These are phyloP conservation scores for Coemansia pectinata DNA, from an alignment of 192 early-diverging fungal species.

Conservation along the genomic window DNA sequence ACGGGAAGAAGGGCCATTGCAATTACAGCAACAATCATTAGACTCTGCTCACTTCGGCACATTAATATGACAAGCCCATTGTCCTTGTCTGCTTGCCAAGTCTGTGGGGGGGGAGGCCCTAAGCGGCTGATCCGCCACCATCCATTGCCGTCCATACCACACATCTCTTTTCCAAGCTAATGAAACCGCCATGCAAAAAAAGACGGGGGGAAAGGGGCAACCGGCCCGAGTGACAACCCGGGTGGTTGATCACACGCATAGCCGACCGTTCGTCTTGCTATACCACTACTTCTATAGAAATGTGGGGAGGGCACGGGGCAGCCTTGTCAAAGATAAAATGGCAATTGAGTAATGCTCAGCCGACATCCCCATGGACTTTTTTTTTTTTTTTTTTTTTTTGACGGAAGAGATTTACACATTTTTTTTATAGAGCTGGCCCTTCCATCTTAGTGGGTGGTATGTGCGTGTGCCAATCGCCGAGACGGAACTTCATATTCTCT, in stretches of 20 bases:
- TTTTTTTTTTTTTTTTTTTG: not conserved
- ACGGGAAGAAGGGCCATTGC: slow-evolving; percentile 59
- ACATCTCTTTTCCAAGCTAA: not conserved
- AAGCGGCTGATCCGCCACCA: slow-evolving; percentile 3
- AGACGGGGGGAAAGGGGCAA: not conserved
- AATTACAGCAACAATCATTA: slow-evolving; percentile 56
- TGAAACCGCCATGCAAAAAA: not conserved
- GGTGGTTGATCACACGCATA: not conserved
- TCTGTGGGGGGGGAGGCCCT: not conserved
- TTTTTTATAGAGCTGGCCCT: not conserved
- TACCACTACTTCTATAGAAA: not conserved
- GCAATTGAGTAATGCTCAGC: not conserved
- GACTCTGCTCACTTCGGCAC: slow-evolving; percentile 11
- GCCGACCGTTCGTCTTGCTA: not conserved
- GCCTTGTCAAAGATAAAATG: not conserved
- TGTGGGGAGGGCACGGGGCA: not conserved
- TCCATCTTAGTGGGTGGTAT: not conserved
- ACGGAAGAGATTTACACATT: not conserved
- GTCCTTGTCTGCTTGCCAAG: not conserved
- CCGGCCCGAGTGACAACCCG: not conserved
- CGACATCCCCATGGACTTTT: not conserved
- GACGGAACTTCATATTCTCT: not conserved
- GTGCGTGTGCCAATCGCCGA: not conserved
- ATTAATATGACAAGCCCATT: not conserved
- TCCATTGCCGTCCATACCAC: not conserved